These are phyloP conservation scores for Aspergillus olivimuriae DNA, from an alignment of 495 filamentous ascomycete genomes.

Conservation along the genomic window DNA sequence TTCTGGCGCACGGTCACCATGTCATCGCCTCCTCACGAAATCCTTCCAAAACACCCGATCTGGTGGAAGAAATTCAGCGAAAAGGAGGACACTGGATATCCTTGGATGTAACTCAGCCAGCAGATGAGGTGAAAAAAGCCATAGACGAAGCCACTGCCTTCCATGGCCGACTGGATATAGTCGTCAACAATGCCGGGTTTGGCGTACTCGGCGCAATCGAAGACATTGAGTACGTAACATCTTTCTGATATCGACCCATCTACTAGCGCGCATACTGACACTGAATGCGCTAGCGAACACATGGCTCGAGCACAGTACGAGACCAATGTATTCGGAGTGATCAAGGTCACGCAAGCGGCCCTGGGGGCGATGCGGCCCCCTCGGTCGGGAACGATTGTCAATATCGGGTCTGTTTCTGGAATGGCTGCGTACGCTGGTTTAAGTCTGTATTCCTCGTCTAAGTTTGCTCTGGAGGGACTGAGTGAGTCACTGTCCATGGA, in stretches of 20 bases:
- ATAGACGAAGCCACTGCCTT: slow-evolving; percentile 5
- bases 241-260: neutral
- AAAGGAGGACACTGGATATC: slow-evolving; percentile 22
- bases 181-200: slow-evolving; percentile 31
- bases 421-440: slow-evolving; percentile 6
- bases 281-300: slow-evolving; percentile 18
- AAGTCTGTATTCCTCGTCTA: slow-evolving; percentile 19
- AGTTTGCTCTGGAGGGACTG: slow-evolving; percentile 25
- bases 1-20: slow-evolving; percentile 41
- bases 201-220: slow-evolving; percentile 19
- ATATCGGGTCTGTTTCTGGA: slow-evolving; percentile 30
- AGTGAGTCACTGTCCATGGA: slow-evolving; percentile 18
- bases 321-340: slow-evolving; percentile 45
- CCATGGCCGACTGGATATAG: slow-evolving; percentile 18
- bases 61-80: slow-evolving; percentile 16
- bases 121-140: neutral
- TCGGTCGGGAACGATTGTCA: slow-evolving; percentile 33
- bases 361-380: slow-evolving; percentile 38
- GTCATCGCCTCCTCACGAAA: slow-evolving; percentile 54
- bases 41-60: slow-evolving; percentile 24
- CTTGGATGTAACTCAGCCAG: slow-evolving; percentile 36
- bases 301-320: slow-evolving; percentile 34
- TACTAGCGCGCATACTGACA: neutral
- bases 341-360: slow-evolving; percentile 35
- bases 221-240: slow-evolving; percentile 13